Conservation (phyloP, 345 rosid species). For the Durio zibethinus region DNA sequence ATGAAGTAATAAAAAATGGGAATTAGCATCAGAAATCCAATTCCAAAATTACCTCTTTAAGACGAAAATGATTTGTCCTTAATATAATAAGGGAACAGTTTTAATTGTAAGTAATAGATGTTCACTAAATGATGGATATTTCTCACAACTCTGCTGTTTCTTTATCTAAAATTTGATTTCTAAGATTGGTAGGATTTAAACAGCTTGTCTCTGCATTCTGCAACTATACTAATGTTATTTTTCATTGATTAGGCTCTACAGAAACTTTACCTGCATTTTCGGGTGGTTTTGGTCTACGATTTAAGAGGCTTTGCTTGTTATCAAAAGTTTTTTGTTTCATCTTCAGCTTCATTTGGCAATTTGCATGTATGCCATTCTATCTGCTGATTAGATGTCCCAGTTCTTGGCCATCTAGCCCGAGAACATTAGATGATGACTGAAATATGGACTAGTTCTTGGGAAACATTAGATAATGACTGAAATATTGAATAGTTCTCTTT, state of each 20-base stretch:
- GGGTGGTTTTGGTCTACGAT: background rate
- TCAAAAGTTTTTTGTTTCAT: background rate
- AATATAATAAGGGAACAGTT: no score
- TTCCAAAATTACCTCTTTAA: no score
- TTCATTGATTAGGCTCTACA: background rate
- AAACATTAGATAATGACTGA: no score
- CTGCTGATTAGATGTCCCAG: background rate
- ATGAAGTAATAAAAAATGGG: no score
- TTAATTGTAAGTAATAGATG: no score
- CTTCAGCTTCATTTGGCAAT: background rate
- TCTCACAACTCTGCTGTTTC: background rate
- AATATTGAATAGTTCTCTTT: no score
- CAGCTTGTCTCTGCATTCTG: background rate
- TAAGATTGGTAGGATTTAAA: background rate
- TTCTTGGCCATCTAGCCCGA: background rate
- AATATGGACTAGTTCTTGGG: background rate
- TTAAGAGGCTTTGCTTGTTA: background rate
- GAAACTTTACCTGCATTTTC: background rate
- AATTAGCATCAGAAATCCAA: no score
- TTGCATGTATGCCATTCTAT: background rate
- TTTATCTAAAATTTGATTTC: background rate
- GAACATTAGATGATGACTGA: background rate
- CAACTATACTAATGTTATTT: background rate
- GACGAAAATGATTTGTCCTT: no score
- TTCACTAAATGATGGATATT: background rate